Evolutionary conservation across 306 rosid species (phyloP).

Genomic region (Corylus americana): DNA sequence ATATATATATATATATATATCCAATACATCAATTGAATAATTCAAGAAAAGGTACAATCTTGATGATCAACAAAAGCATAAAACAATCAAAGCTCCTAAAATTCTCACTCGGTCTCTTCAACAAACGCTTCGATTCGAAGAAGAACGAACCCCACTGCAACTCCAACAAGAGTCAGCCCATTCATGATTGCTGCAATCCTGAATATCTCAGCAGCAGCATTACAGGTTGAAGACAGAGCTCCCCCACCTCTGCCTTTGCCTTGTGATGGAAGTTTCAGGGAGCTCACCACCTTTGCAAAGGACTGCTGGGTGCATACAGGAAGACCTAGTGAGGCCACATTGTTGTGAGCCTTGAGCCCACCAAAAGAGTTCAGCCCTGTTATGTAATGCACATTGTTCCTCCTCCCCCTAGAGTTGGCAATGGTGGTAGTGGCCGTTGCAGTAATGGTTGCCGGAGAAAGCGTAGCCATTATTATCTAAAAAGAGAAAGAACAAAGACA

Average conservation of each 20-base stretch:
- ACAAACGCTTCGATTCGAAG: slow-evolving; percentile 72
- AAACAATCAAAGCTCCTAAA: slow-evolving; percentile 17
- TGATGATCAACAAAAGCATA: slow-evolving; percentile 15
- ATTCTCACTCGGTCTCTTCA: slow-evolving; percentile 64
- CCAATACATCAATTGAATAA: slow-evolving; percentile 36
- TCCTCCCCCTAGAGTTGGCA: slow-evolving; percentile 33
- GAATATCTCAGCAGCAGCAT: slow-evolving; percentile 79
- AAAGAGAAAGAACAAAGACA: neutral
- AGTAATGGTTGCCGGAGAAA: slow-evolving; percentile 48
- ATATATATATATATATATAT: no score
- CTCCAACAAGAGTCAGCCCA: slow-evolving; percentile 71
- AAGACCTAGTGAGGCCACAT: slow-evolving; percentile 55
- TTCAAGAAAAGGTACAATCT: slow-evolving; percentile 22
- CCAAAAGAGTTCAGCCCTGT: slow-evolving; percentile 54
- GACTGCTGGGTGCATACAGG: slow-evolving; percentile 52
- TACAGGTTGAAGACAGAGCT: slow-evolving; percentile 62
- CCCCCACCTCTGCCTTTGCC: slow-evolving; percentile 52
- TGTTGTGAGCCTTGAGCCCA: slow-evolving; percentile 65
- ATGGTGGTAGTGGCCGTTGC: slow-evolving; percentile 32
- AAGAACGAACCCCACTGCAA: slow-evolving; percentile 87
- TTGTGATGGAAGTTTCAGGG: slow-evolving; percentile 49
- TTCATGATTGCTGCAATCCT: slow-evolving; percentile 70
- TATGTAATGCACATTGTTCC: slow-evolving; percentile 44
- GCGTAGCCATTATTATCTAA: slow-evolving; percentile 57
- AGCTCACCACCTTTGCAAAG: slow-evolving; percentile 65